Evolutionary conservation across 176 grass and related monocot species (phyloP).

Genomic region (Puccinellia tenuiflora): DNA sequence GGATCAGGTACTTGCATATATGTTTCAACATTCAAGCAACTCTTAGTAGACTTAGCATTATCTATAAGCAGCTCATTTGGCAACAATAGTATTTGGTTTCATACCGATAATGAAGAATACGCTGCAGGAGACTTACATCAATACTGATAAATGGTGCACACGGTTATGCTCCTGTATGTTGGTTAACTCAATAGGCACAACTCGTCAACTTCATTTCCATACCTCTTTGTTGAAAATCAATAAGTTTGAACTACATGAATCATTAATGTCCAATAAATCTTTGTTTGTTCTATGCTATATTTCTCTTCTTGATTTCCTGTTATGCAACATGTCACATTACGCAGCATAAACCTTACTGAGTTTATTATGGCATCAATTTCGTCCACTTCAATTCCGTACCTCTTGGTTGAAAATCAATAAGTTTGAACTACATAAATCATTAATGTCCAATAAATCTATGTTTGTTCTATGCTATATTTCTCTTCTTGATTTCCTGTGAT

Average conservation of each 20-base stretch:
- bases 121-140: not conserved
- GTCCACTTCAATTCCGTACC: not conserved
- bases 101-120: not conserved
- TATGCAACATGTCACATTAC: not conserved
- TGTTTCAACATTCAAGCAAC: conserved; percentile 1
- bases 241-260: not conserved
- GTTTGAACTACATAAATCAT: not conserved
- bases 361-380: too few species aligned
- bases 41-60: not conserved
- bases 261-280: not conserved
- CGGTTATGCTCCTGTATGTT: not conserved
- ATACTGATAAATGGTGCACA: not conserved
- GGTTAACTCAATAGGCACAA: not conserved
- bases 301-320: not conserved
- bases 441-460: not conserved
- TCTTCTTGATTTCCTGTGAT: not conserved
- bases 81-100: not conserved
- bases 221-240: not conserved
- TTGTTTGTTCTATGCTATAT: not conserved
- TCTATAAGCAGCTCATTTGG: not conserved
- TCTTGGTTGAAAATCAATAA: not conserved
- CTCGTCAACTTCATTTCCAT: not conserved
- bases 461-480: not conserved
- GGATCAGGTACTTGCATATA: not conserved
- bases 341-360: not conserved